phyloP scores from a whole-genome alignment of 164 flowering plant genomes.

The Berberis thunbergii region DNA sequence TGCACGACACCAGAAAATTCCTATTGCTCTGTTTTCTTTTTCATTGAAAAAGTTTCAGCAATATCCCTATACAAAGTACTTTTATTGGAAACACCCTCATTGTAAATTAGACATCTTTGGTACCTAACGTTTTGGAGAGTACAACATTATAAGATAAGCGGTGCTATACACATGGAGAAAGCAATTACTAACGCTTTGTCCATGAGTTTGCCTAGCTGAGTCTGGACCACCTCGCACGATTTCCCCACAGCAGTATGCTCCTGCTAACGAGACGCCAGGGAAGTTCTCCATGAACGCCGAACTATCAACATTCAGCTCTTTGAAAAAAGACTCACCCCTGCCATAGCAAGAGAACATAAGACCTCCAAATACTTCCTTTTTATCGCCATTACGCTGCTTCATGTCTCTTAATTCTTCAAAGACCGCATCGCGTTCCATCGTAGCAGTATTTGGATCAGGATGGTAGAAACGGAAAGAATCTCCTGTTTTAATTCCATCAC shows the following conservation, averaged over 20 bases:
- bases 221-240: slow-evolving; percentile 37
- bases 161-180: slow-evolving; percentile 42
- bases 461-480: slow-evolving; percentile 54
- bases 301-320: slow-evolving; percentile 39
- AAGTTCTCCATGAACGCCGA: slow-evolving; percentile 51
- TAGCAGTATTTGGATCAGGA: slow-evolving; percentile 39
- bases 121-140: slow-evolving; percentile 1
- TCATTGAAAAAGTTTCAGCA: no score
- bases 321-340: slow-evolving; percentile 56
- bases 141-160: slow-evolving; percentile 44
- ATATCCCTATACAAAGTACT: no score
- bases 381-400: slow-evolving; percentile 20
- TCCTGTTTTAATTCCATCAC: slow-evolving; percentile 55
- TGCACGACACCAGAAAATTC: no score
- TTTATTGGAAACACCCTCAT: no score
- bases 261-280: slow-evolving; percentile 48
- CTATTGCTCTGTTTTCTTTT: no score
- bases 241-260: slow-evolving; percentile 60
- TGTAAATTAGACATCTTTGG: no score
- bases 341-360: slow-evolving; percentile 60
- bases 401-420: slow-evolving; percentile 25
- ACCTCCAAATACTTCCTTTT: slow-evolving; percentile 47
- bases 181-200: slow-evolving; percentile 11
- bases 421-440: slow-evolving; percentile 22
- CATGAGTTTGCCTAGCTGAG: slow-evolving; percentile 1